Evolutionary conservation across 2,329 filamentous ascomycete species (phyloP), one percentile per base, ranked within the genome.

Genomic region (Helotiales sp.): DNA sequence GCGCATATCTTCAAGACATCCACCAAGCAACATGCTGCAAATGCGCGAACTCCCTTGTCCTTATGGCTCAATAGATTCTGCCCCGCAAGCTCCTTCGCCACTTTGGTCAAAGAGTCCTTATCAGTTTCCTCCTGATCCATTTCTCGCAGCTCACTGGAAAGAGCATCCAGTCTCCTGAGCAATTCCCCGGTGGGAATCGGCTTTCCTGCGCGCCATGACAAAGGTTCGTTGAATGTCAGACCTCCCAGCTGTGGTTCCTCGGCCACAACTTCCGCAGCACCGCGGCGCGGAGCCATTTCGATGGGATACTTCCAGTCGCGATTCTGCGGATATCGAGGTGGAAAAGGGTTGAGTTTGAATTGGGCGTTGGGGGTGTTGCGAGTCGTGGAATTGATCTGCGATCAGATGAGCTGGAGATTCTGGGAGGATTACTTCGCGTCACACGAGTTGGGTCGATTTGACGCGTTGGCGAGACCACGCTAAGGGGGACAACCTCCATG

Each of bases 1-100:
- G 95, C 95, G 75, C 91, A 96, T 57, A 99, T 82, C 67, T 90
- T 88, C 71, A 99, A 83, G 66, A 99, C 89, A 72, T 99, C 95
- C 54, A 97, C 92, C 60, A 98, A 80, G 72, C 93, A 98, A 69
- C 90, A 90, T 42, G 92, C 87, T 30, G 90, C 85, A 78, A 89
- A 96, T 25, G 95, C 93, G 73, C 90, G 89, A 63, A 99, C 92
- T 55, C 95, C 95, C 64, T 88, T 89, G 73, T 99, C 95, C 77
- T 96, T 96, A 76, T 99, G 95, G 59, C 85, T 85, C 47, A 99
- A 77, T 24, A 99, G 79, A 69, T 95, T 91, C 60, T 88, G 86
- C 63, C 87, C 86, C 5, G 88, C 91, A 44, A 99, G 82, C 68
- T 96, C 90, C 70, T 92, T 89, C 52, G 93, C 91, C 62, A 96